Evolutionary conservation across 2,329 filamentous ascomycete species (phyloP), one percentile per base, ranked within the genome.

Genomic region (Cladophialophora yegresii): DNA sequence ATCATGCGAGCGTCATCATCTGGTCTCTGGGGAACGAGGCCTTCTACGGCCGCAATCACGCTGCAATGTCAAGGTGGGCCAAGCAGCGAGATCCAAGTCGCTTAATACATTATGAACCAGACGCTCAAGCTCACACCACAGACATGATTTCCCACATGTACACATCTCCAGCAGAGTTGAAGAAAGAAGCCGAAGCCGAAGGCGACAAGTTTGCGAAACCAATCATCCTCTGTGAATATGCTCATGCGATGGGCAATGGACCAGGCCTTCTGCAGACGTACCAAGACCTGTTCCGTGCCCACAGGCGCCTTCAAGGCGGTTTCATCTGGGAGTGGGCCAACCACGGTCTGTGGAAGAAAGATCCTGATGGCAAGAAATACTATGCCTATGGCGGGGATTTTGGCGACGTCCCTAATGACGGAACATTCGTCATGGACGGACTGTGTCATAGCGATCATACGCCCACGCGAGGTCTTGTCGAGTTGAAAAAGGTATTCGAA

Each of bases 11-110:
- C n/a, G 80, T 91, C 56, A 85, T 91, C 55, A 84, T 90, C 49
- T 91, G 89, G 89, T 88, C 85, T 54, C 78, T 91, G 0, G 89
- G 89, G 0, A 91, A 91, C 70, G 89, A 91, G 72, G 84, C 88
- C 0, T 91, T 89, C 72, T 90, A 89, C 70, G 89, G 89, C 0
- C 77, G 79, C 8, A 91, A 91, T 71, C 86, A 89, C 71, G 80
- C 80, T 53, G 85, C 84, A 36, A 91, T 91, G 89, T 87, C 87
- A 69, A 77, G 86, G 3, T 87, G 83, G 72, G 81, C 83, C 56
- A 87, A 85, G 65, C 64, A 76, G 0, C 77, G 81, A n/a, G 88
- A 90, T 68, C 79, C 83, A 0, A 82, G 81, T 0, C 78, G 88
- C 5, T 80, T 84, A 0, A 79, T 90, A 0, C 88, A 90, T 73